Conservation (phyloP, 768 basidiomycete genomes). For the Goffeauzyma gilvescens region DNA sequence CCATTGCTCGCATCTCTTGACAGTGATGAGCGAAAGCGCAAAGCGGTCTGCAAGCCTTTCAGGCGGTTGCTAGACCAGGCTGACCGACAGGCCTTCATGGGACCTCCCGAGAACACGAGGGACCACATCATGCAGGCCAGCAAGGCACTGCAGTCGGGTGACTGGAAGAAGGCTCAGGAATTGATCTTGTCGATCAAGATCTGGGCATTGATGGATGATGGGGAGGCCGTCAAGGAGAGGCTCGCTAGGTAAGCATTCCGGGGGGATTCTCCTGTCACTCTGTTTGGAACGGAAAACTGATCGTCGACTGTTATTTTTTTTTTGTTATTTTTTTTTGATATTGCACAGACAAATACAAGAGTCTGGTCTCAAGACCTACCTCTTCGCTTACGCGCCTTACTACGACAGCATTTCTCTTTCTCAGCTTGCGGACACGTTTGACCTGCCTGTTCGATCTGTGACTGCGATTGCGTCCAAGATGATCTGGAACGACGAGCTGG, state of each 20-base stretch:
- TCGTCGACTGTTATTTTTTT: too few species aligned
- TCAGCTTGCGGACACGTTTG: conserved; percentile 72
- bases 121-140: conserved; percentile 99
- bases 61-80: conserved; percentile 85
- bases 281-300: too few species aligned
- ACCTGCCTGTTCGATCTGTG: conserved; percentile 56
- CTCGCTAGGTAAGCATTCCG: conserved; percentile 48
- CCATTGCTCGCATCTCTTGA: conserved; percentile 86
- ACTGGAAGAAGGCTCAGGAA: conserved; percentile 91
- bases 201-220: conserved; percentile 91
- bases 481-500: conserved; percentile 92
- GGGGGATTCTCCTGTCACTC: not conserved
- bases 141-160: conserved; percentile 85
- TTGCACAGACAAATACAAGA: conserved; percentile 80
- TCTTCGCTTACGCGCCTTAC: conserved; percentile 91
- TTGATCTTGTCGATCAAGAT: conserved; percentile 91
- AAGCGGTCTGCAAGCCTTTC: conserved; percentile 91
- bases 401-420: conserved; percentile 79
- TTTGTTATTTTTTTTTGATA: conserved; percentile 1
- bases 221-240: conserved; percentile 75
- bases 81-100: conserved; percentile 91
- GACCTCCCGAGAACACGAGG: conserved; percentile 91
- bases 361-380: conserved; percentile 85
- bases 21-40: conserved; percentile 79
- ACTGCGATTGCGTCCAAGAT: conserved; percentile 88